phyloP scores from a whole-genome alignment of 1,139 yeast species.

The Pichia sp. region DNA sequence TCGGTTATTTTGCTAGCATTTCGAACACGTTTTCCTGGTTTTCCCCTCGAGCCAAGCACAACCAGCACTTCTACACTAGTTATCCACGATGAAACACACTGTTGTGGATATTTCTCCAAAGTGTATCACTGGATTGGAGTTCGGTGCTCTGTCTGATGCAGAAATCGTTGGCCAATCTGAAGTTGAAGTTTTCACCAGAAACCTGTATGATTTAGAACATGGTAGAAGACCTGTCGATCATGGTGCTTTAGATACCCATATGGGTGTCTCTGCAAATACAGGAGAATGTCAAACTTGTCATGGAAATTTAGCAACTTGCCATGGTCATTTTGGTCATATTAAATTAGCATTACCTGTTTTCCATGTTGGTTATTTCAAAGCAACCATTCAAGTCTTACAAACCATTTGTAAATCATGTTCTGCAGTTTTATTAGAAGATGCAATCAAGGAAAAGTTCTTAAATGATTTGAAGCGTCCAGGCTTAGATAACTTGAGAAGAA shows the following conservation, averaged over 20 bases:
- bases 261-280: constrained; percentile 92
- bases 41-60: not conserved
- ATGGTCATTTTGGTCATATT: constrained; percentile 98
- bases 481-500: constrained; percentile 85
- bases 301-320: constrained; percentile 91
- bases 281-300: constrained; percentile 89
- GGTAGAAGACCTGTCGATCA: constrained; percentile 76
- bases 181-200: constrained; percentile 90
- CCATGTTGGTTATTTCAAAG: constrained; percentile 96
- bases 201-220: constrained; percentile 83
- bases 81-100: constrained; percentile 57
- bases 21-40: no score
- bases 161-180: constrained; percentile 94
- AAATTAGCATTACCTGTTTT: constrained; percentile 93
- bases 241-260: constrained; percentile 89
- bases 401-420: constrained; percentile 93
- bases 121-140: constrained; percentile 86
- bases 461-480: constrained; percentile 83
- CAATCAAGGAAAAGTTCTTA: constrained; percentile 64
- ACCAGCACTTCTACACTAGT: not conserved
- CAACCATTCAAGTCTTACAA: constrained; percentile 85
- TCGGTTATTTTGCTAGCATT: not conserved
- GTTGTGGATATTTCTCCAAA: constrained; percentile 87
- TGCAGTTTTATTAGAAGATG: constrained; percentile 70
- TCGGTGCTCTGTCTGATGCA: constrained; percentile 86